These are phyloP conservation scores for Theileria parva DNA, from an alignment of 169 alveolate genomes.

Conservation along the genomic window DNA sequence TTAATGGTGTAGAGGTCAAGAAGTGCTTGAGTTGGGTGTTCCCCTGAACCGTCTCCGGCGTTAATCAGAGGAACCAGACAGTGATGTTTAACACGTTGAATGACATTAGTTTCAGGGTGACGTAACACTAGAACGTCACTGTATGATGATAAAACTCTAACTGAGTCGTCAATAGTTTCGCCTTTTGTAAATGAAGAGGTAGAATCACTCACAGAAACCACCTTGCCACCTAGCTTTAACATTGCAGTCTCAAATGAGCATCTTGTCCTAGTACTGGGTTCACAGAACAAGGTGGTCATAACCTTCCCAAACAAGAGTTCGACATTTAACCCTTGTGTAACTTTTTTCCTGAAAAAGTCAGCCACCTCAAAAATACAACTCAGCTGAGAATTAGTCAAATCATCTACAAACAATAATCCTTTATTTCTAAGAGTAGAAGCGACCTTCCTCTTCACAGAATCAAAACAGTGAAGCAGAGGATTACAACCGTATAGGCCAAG, in stretches of 20 bases:
- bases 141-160: constrained; percentile 70
- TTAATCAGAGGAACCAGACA: constrained; percentile 76
- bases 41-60: constrained; percentile 84
- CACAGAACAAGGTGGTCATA: constrained; percentile 69
- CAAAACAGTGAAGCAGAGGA: constrained; percentile 44
- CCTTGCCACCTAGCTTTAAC: constrained; percentile 77
- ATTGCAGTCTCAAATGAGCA: constrained; percentile 85
- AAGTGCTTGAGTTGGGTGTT: constrained; percentile 85
- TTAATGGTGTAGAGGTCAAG: constrained; percentile 79
- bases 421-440: constrained; percentile 28
- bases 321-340: constrained; percentile 25
- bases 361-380: constrained; percentile 56
- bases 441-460: constrained; percentile 38
- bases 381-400: constrained; percentile 44
- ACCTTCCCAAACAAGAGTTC: constrained; percentile 42
- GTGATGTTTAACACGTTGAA: constrained; percentile 38
- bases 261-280: constrained; percentile 85
- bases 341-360: constrained; percentile 32
- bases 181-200: constrained; percentile 77
- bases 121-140: constrained; percentile 77
- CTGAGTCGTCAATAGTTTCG: constrained; percentile 81
- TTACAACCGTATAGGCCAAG: constrained; percentile 26
- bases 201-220: constrained; percentile 66
- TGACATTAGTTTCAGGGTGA: constrained; percentile 52
- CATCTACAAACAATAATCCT: constrained; percentile 39